Evolutionary conservation across 495 filamentous ascomycete genomes (phyloP).

Genomic region (Rhypophila decipiens): DNA sequence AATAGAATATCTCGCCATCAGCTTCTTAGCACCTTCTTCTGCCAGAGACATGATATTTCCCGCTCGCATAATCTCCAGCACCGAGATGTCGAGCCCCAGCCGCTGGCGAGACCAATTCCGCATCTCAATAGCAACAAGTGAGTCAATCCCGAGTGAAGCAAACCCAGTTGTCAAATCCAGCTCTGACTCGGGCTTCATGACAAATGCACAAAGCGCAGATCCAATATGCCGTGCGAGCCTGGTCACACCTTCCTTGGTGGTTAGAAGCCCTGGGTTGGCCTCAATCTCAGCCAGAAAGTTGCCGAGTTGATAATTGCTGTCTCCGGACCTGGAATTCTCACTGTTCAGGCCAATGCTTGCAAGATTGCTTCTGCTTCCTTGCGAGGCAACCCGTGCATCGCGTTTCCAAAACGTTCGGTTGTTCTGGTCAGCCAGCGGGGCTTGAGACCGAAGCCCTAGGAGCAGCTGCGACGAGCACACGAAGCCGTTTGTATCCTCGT

Average conservation of each 20-base stretch:
- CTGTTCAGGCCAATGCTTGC: not conserved
- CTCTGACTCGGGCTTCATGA: not conserved
- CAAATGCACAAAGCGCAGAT: not conserved
- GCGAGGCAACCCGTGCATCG: not conserved
- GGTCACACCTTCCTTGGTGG: not conserved
- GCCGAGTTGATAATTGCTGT: not conserved
- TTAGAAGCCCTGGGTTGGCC: not conserved
- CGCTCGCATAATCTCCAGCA: not conserved
- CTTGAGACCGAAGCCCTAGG: not conserved
- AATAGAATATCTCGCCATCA: no score
- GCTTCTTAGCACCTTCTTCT: not conserved
- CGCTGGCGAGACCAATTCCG: conserved; percentile 7
- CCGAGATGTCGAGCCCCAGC: not conserved
- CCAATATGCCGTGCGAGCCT: conserved; percentile 5
- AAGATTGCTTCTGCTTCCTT: not conserved
- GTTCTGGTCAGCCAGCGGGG: not conserved
- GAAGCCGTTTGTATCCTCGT: not conserved
- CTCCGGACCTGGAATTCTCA: not conserved
- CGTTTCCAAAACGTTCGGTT: not conserved
- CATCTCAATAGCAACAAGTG: conserved; percentile 17
- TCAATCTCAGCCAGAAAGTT: not conserved
- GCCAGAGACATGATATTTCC: not conserved
- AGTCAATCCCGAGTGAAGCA: conserved; percentile 10
- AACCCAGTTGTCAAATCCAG: not conserved
- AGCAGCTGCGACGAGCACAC: not conserved